These are phyloP conservation scores for Aphanocladium album DNA, from an alignment of 2,329 filamentous ascomycete species.

Conservation along the genomic window DNA sequence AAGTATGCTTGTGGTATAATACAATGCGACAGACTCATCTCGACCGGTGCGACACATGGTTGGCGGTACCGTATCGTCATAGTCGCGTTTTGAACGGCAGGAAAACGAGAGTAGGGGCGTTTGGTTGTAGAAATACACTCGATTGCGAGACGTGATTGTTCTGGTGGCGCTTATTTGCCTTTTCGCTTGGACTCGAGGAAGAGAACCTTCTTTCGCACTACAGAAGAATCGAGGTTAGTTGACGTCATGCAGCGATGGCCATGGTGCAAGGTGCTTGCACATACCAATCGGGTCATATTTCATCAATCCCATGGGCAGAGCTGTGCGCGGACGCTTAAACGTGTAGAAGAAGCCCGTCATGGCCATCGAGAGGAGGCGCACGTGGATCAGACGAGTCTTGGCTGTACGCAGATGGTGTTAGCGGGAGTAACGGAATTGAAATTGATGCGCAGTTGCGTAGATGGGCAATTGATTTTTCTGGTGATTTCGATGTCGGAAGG, in stretches of 20 bases:
- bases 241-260: not conserved
- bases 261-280: slow-evolving; percentile 6
- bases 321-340: slow-evolving; percentile 72
- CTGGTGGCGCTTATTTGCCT: slow-evolving; percentile 42
- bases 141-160: not conserved
- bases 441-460: not conserved
- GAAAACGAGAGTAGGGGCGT: not conserved
- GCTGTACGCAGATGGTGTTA: slow-evolving; percentile 42
- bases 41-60: not conserved
- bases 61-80: not conserved
- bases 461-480: too few species aligned
- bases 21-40: slow-evolving; percentile 5
- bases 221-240: slow-evolving; percentile 10
- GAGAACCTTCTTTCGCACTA: slow-evolving; percentile 90
- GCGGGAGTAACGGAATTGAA: not conserved
- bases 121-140: not conserved
- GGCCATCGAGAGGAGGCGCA: slow-evolving; percentile 96
- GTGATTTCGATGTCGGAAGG: not conserved
- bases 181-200: slow-evolving; percentile 91
- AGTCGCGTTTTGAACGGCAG: not conserved
- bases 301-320: slow-evolving; percentile 88
- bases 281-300: slow-evolving; percentile 97
- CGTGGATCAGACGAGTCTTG: slow-evolving; percentile 85
- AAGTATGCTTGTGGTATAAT: slow-evolving; percentile 12
- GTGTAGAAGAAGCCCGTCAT: slow-evolving; percentile 98